Conservation (phyloP, 208 protist species). For the Acanthamoeba castellanii region DNA sequence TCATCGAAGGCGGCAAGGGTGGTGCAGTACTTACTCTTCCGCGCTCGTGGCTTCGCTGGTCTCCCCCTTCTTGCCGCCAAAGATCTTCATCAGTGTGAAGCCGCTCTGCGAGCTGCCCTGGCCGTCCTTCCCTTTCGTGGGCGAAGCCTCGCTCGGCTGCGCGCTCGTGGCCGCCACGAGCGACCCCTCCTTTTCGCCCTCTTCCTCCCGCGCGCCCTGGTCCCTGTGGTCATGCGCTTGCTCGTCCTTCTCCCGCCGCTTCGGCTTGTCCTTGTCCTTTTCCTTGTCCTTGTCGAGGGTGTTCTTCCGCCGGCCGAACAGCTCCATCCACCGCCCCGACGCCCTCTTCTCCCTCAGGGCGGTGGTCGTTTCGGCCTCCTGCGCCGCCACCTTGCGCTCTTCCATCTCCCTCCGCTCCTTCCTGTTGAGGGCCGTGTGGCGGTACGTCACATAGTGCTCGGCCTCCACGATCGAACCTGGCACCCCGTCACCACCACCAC, state of each 20-base stretch:
- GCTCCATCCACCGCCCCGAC: background rate
- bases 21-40: background rate
- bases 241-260: background rate
- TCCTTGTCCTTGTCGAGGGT: background rate
- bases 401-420: slow-evolving; percentile 47
- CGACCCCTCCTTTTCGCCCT: background rate
- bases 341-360: background rate
- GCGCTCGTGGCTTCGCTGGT: background rate
- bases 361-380: background rate
- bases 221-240: background rate
- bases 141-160: background rate
- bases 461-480: slow-evolving; percentile 5
- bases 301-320: background rate
- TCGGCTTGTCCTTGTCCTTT: background rate
- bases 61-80: slow-evolving; percentile 37
- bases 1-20: background rate
- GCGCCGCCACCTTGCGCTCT: background rate
- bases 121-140: background rate
- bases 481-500: background rate
- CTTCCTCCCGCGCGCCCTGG: background rate
- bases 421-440: slow-evolving; percentile 46
- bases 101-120: background rate
- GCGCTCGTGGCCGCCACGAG: background rate
- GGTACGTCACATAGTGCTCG: slow-evolving; percentile 50
- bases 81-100: slow-evolving; percentile 47